phyloP scores from a whole-genome alignment of 2,329 filamentous ascomycete species.

The Thermothelomyces thermophilus region DNA sequence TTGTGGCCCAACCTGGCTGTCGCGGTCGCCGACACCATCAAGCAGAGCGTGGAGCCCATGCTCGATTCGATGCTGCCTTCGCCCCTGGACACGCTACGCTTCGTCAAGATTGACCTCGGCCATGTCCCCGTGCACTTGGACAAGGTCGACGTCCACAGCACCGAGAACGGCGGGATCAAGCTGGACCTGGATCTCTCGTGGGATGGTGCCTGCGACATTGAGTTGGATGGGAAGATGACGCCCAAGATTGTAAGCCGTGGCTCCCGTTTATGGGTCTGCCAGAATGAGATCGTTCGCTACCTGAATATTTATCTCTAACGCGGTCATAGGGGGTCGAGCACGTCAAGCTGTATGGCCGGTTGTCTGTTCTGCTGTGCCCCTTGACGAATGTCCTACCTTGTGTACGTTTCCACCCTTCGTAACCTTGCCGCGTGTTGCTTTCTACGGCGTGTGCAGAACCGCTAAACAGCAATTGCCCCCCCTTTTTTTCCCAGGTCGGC shows the following conservation, averaged over 20 bases:
- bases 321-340: conserved; percentile 37
- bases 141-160: conserved; percentile 40
- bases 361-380: conserved; percentile 39
- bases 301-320: too few relatives aligned
- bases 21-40: conserved; percentile 38
- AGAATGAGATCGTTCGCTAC: too few relatives aligned
- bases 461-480: not conserved
- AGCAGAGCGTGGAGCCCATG: conserved; percentile 43
- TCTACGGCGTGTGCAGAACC: too few relatives aligned
- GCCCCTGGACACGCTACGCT: conserved; percentile 36
- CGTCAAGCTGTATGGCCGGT: conserved; percentile 38
- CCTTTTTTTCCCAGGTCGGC: conserved; percentile 34
- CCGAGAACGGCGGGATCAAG: conserved; percentile 39
- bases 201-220: conserved; percentile 41
- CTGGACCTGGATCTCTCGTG: conserved; percentile 42
- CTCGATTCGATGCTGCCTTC: conserved; percentile 40
- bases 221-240: conserved; percentile 39
- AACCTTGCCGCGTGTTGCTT: too few relatives aligned
- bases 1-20: conserved; percentile 45
- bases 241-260: conserved; percentile 34
- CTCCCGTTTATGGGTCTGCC: conserved; percentile 10
- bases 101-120: conserved; percentile 41
- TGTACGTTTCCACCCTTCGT: conserved; percentile 26
- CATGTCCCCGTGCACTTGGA: conserved; percentile 35
- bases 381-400: conserved; percentile 40